These are phyloP conservation scores for Hypoxylon fuscum DNA, from an alignment of 495 filamentous ascomycete genomes.

Conservation along the genomic window DNA sequence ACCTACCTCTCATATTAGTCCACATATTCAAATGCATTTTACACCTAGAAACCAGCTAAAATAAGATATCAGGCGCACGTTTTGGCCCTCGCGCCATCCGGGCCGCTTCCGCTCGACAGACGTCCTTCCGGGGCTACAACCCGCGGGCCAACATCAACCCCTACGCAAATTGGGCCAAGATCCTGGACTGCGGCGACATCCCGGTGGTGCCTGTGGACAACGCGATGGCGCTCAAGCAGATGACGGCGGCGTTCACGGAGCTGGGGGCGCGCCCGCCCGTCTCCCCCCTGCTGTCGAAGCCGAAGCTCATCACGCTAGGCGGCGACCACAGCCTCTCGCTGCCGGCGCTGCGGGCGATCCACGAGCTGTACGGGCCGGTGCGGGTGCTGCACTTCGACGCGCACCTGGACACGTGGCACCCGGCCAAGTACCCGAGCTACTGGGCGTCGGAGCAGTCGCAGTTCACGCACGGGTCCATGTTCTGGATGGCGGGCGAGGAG, in stretches of 20 bases:
- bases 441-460: constrained; percentile 74
- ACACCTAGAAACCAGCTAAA: too few relatives aligned
- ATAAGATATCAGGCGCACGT: constrained; percentile 64
- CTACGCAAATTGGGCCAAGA: constrained; percentile 74
- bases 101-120: constrained; percentile 77
- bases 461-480: constrained; percentile 88
- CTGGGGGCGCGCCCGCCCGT: constrained; percentile 48
- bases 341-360: constrained; percentile 76
- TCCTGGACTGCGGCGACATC: constrained; percentile 85
- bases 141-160: constrained; percentile 80
- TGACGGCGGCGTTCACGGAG: constrained; percentile 75
- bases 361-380: constrained; percentile 75
- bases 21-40: background rate
- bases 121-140: constrained; percentile 78
- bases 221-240: constrained; percentile 75
- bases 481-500: constrained; percentile 81
- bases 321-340: constrained; percentile 85
- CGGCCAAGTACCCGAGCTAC: constrained; percentile 75
- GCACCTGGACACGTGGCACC: constrained; percentile 86
- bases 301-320: constrained; percentile 80
- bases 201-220: constrained; percentile 85
- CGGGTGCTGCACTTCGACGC: constrained; percentile 87
- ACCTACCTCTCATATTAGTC: constrained; percentile 2
- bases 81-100: constrained; percentile 87
- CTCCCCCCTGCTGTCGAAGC: constrained; percentile 48